Conservation (phyloP, 768 basidiomycete species). For the Serpula lacrymans region DNA sequence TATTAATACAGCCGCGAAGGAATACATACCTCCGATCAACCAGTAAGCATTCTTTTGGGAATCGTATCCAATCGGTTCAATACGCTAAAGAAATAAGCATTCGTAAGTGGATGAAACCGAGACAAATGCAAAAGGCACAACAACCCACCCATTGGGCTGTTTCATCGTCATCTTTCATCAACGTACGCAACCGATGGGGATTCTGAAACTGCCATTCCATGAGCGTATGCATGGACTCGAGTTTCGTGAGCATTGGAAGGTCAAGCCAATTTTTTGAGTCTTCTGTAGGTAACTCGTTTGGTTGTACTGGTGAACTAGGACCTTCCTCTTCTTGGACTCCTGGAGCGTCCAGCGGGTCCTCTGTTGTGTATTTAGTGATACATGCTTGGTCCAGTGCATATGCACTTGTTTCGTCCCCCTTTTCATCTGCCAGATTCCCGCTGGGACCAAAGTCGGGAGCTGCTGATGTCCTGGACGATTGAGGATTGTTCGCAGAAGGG, state of each 20-base stretch:
- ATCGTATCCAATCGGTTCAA: slow-evolving; percentile 85
- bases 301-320: slow-evolving; percentile 22
- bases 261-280: slow-evolving; percentile 66
- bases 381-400: slow-evolving; percentile 10
- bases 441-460: slow-evolving; percentile 13
- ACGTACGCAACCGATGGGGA: slow-evolving; percentile 57
- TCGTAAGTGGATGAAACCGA: slow-evolving; percentile 1
- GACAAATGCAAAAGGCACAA: slow-evolving; percentile 1
- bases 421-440: slow-evolving; percentile 5
- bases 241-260: slow-evolving; percentile 65
- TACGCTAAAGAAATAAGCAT: slow-evolving; percentile 48
- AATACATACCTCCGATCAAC: slow-evolving; percentile 72
- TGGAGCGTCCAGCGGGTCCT: slow-evolving; percentile 12
- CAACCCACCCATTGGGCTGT: slow-evolving; percentile 69
- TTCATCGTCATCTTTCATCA: slow-evolving; percentile 82
- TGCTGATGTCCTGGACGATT: slow-evolving; percentile 28
- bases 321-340: slow-evolving; percentile 9
- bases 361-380: too few species aligned
- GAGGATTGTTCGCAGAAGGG: slow-evolving; percentile 15
- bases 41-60: slow-evolving; percentile 77
- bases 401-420: slow-evolving; percentile 12
- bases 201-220: slow-evolving; percentile 89
- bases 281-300: slow-evolving; percentile 29
- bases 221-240: slow-evolving; percentile 70
- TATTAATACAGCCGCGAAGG: neutral